A percentile compares a stretch with the other conserved stretches of the same genome.
phyloP scores from a whole-genome alignment of 148 eudicot species.

The Selenicereus undatus region DNA sequence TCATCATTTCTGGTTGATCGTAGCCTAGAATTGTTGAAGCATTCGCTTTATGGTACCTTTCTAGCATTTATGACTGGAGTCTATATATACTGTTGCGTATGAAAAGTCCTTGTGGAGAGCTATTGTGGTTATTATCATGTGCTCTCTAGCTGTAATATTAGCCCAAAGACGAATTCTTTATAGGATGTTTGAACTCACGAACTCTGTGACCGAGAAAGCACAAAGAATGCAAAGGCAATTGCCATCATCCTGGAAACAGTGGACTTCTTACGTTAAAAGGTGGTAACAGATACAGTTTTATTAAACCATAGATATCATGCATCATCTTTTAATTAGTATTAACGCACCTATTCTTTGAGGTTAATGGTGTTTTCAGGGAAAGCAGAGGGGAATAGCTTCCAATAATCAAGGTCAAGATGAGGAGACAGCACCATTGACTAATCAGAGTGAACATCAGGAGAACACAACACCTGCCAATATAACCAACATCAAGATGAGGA shows the following conservation, averaged over 20 bases:
- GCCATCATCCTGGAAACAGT: background rate
- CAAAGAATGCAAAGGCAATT: background rate
- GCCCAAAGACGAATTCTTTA: background rate
- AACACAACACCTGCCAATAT: too few relatives aligned
- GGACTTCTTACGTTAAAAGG: background rate
- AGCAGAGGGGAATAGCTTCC: too few relatives aligned
- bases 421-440: too few relatives aligned
- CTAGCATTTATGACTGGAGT: constrained; percentile 13
- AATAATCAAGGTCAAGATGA: too few relatives aligned
- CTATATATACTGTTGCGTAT: background rate
- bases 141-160: background rate
- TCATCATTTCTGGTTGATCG: background rate
- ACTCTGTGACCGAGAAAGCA: background rate
- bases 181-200: background rate
- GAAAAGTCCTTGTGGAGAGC: constrained; percentile 2
- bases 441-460: too few relatives aligned
- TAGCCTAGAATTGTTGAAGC: background rate
- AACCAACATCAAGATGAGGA: too few relatives aligned
- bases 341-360: background rate
- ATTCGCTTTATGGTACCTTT: background rate
- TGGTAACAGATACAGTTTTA: too few relatives aligned
- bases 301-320: too few relatives aligned
- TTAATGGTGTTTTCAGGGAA: too few relatives aligned
- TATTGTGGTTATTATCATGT: background rate
- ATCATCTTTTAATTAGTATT: background rate